Base-by-base conservation (phyloP, 208 protist species). In the Novymonas esmeraldas region DNA sequence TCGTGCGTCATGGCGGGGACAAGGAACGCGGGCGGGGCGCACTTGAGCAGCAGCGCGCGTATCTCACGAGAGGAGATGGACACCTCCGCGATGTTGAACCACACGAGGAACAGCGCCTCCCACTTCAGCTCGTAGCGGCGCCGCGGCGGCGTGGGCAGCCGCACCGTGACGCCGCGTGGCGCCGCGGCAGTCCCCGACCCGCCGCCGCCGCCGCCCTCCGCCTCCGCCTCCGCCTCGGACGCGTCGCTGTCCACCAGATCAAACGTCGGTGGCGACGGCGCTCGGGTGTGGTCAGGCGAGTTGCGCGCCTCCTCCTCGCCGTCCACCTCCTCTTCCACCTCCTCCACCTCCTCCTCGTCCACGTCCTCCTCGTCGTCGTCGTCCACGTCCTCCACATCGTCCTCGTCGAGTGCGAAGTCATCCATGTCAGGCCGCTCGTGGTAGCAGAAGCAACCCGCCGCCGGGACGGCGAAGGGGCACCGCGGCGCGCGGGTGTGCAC, bases 31-130 rank as follows among this genome's bases (percentile, higher is more conserved):
- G 75, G 70, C 48, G 75, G 75, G 2, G 75, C 64, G 14, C 68
- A 64, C 46, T 66, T 70, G 24, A 81, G 60, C 18, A 81, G 63
- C 54, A 81, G 60, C 64, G 73, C 68, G 22, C 76, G 76, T 26
- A 81, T 71, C 56, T 81, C 76, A 31, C 70, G 70, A 2, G 69
- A 70, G 3, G 64, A 70, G 26, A 81, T 55, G 49, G 63, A 49
- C 34, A 73, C 67, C 39, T 81, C 64, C 7, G 55, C 65, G 42
- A 62, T 41, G 61, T 70, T 70, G 41, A 62, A 60, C 76, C 76
- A 81, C 3, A 76, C 39, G 13, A 81, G 62, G 42, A 70, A 48
- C n/a, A 81, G 50, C 29, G 75, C 75, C 59, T 81, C 75, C 75
- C 75, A 81, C 18, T 57, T 66, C 33, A 74, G 60, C 1, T 3